Evolutionary conservation across 1,284 basidiomycete species (phyloP).

Genomic region (Bjerkandera adusta): DNA sequence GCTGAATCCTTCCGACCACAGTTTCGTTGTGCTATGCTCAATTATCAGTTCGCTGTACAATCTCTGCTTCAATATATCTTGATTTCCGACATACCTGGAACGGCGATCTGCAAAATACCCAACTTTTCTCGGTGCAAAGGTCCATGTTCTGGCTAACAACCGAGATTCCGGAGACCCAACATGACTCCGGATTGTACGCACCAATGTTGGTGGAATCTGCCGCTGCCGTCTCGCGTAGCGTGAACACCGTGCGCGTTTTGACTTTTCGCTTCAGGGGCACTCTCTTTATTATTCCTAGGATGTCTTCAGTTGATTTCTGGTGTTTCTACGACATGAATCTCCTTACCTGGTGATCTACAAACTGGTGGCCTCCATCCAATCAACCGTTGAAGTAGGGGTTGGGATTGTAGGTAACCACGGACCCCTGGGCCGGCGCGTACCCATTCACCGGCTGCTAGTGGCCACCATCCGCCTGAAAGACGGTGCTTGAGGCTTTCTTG

Average conservation of each 20-base stretch:
- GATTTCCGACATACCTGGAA: neutral
- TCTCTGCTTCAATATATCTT: neutral
- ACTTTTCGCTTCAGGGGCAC: neutral
- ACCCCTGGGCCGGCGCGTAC: conserved; percentile 13
- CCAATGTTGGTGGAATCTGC: neutral
- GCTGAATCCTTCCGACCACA: neutral
- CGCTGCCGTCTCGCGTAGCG: neutral
- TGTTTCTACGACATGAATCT: neutral
- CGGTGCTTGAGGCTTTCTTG: conserved; percentile 29
- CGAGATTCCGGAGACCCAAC: conserved; percentile 11
- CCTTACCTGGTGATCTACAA: conserved; percentile 3
- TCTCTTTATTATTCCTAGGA: neutral
- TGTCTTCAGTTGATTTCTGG: neutral
- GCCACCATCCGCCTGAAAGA: conserved; percentile 22
- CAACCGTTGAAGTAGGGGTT: conserved; percentile 18
- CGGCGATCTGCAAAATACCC: conserved; percentile 16
- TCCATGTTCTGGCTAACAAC: conserved; percentile 16
- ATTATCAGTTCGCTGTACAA: neutral
- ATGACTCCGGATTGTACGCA: neutral
- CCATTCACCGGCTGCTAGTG: conserved; percentile 2
- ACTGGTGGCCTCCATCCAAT: conserved; percentile 18
- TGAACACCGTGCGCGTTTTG: neutral
- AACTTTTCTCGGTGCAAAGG: conserved; percentile 16
- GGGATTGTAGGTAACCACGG: conserved; percentile 9
- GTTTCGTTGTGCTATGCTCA: neutral